Percentiles rank a stretch among this genome's conserved stretches.
Conservation (phyloP, 1,284 basidiomycete genomes). For the Earliella scabrosa region DNA sequence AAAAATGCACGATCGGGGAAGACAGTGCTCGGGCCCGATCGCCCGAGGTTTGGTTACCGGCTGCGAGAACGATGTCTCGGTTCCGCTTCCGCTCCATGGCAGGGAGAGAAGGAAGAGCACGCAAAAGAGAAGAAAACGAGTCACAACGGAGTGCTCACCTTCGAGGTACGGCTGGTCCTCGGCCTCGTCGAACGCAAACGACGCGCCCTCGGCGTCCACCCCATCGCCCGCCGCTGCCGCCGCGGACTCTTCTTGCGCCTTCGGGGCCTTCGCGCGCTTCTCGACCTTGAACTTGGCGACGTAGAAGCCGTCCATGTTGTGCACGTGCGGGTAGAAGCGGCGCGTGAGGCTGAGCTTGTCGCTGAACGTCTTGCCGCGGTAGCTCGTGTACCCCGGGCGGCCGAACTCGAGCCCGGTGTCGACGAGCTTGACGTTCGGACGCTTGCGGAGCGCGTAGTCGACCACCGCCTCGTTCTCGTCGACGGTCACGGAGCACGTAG, state of each 20-base stretch:
- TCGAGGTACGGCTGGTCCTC: conserved; percentile 72
- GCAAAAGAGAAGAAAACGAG: background rate
- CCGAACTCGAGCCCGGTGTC: conserved; percentile 95
- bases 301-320: conserved; percentile 98
- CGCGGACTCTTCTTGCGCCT: conserved; percentile 34
- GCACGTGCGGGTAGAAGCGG: conserved; percentile 89
- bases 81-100: too few relatives aligned
- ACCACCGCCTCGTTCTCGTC: conserved; percentile 99
- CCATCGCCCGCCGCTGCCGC: conserved; percentile 35
- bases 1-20: background rate
- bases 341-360: conserved; percentile 83
- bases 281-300: conserved; percentile 98
- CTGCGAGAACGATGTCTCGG: background rate
- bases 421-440: conserved; percentile 94
- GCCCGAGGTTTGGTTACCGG: background rate
- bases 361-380: conserved; percentile 89
- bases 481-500: conserved; percentile 97
- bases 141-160: conserved; percentile 50
- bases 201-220: conserved; percentile 26
- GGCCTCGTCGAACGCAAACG: conserved; percentile 63
- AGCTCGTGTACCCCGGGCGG: conserved; percentile 88
- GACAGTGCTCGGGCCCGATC: background rate
- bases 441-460: conserved; percentile 96
- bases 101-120: too few relatives aligned
- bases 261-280: conserved; percentile 64